phyloP scores from a whole-genome alignment of 179 eudicot genomes.

The Sideroxylon spinosum region DNA sequence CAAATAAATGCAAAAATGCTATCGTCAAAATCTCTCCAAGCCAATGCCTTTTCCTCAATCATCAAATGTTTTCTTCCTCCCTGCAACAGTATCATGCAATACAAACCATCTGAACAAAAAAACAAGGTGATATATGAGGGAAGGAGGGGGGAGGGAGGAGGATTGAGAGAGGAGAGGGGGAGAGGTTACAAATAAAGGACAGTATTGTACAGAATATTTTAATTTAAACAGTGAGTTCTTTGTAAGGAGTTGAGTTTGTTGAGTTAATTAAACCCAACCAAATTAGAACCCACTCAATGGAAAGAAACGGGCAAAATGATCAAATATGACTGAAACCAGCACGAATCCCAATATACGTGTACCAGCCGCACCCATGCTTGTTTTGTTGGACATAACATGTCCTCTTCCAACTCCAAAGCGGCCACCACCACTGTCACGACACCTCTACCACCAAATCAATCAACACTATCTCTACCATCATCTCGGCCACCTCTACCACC shows the following conservation, averaged over 20 bases:
- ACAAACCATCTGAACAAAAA: background rate
- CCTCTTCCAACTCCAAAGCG: constrained; percentile 25
- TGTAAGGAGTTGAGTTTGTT: background rate
- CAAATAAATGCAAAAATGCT: background rate
- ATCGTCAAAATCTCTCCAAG: background rate
- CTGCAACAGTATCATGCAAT: constrained; percentile 15
- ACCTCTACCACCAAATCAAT: constrained; percentile 18
- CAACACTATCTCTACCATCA: constrained; percentile 22
- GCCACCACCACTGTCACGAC: no score
- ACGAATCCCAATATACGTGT: constrained; percentile 25
- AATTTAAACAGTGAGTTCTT: no score
- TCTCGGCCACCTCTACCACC: background rate
- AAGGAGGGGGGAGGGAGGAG: no score
- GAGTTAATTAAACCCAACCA: no score
- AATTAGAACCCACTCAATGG: background rate
- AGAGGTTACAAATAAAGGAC: no score
- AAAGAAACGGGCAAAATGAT: no score
- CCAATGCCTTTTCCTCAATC: constrained; percentile 11
- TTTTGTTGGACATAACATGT: constrained; percentile 24
- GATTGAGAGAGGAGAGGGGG: no score
- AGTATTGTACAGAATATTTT: no score
- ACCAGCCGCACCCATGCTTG: constrained; percentile 28
- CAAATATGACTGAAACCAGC: no score
- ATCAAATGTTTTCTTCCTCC: constrained; percentile 30
- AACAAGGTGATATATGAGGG: no score